A percentile compares a stretch with the other conserved stretches of the same genome.
These are phyloP conservation scores for Euphrasia arctica DNA, from an alignment of 305 asterid species.

Conservation along the genomic window DNA sequence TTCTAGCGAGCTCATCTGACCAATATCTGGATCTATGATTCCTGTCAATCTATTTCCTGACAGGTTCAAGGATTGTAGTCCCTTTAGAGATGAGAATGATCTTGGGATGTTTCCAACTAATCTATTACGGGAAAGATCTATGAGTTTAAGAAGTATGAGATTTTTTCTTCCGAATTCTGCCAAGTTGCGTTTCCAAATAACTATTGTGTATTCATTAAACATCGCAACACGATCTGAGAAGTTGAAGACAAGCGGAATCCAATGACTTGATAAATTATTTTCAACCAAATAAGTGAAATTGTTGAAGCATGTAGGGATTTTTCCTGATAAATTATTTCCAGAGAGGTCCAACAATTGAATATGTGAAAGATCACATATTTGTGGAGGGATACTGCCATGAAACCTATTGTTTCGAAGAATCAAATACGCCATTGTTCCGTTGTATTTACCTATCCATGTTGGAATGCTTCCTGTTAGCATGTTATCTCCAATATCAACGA, in stretches of 20 bases:
- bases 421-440: neutral
- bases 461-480: slow-evolving; percentile 29
- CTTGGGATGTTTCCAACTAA: slow-evolving; percentile 30
- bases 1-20: slow-evolving; percentile 20
- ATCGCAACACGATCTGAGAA: no score
- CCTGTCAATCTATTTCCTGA: slow-evolving; percentile 29
- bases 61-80: slow-evolving; percentile 26
- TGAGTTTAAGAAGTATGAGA: slow-evolving; percentile 24
- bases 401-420: slow-evolving; percentile 30
- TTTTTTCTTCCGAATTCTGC: neutral
- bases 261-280: neutral
- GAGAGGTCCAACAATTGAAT: slow-evolving; percentile 36
- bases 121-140: slow-evolving; percentile 37
- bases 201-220: neutral
- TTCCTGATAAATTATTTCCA: slow-evolving; percentile 27
- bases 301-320: slow-evolving; percentile 29
- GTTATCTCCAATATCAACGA: slow-evolving; percentile 34
- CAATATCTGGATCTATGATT: slow-evolving; percentile 1
- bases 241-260: no score
- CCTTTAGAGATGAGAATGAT: slow-evolving; percentile 23
- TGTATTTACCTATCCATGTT: slow-evolving; percentile 26
- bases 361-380: slow-evolving; percentile 20
- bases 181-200: neutral
- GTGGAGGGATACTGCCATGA: slow-evolving; percentile 25
- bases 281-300: slow-evolving; percentile 27